Evolutionary conservation across 2,329 filamentous ascomycete genomes (phyloP).

Genomic region (Diatrype stigma): DNA sequence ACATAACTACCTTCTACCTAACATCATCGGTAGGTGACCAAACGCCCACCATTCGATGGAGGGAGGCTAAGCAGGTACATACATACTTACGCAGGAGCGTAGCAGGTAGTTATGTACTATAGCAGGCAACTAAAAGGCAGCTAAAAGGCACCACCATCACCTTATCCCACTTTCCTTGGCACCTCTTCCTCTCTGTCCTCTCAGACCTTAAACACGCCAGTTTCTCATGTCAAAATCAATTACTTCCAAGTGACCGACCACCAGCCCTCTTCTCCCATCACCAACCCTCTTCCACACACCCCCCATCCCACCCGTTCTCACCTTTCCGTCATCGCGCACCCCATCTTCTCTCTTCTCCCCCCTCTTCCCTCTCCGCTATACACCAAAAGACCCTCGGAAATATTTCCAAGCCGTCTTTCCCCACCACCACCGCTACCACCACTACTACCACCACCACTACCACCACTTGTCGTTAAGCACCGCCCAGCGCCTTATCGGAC

Average conservation of each 20-base stretch:
- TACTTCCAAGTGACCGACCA: neutral
- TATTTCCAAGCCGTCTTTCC: neutral
- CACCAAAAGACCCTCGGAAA: neutral
- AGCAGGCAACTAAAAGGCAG: neutral
- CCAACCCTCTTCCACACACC: neutral
- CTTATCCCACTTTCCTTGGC: neutral
- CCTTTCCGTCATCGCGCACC: neutral
- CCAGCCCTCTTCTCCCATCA: neutral
- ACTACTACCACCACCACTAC: too few relatives aligned
- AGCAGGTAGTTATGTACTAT: too few relatives aligned
- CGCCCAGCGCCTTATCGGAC: neutral
- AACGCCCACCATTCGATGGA: neutral
- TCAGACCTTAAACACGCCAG: neutral
- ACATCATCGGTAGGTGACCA: neutral
- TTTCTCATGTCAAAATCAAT: neutral
- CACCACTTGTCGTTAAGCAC: too few relatives aligned
- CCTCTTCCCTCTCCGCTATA: neutral
- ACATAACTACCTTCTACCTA: too few relatives aligned
- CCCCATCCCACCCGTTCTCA: neutral
- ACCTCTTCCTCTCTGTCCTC: neutral
- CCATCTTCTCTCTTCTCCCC: neutral
- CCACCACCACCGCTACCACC: neutral
- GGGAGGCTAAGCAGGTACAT: neutral
- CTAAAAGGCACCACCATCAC: neutral
- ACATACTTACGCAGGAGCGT: too few relatives aligned